Base-by-base conservation (phyloP, 2,329 filamentous ascomycete genomes). In the Sporothrix globosa region DNA sequence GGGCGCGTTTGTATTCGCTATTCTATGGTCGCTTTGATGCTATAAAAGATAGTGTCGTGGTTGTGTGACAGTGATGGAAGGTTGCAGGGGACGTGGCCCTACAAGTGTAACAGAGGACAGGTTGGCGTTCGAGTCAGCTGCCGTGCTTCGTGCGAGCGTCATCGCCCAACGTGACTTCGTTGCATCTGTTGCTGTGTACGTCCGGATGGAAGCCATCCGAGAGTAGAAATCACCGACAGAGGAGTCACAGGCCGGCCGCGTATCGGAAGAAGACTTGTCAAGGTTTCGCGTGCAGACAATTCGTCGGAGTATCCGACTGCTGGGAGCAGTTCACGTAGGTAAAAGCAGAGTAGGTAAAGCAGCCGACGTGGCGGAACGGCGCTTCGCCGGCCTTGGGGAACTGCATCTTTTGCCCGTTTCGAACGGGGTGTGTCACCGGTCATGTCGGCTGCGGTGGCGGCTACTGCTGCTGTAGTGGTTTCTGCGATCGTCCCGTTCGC, bases 401-500 rank as follows among this genome's bases (percentile, higher is more conserved):
- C 10, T 44, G 41, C 41, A 14, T 44, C 41, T 13, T 44, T 4
- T 44, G 11, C 11, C 41, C 41, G 14, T 44, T 44, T 44, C 21
- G 6, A 6, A 9, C n/a, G n/a, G 9, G 6, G 41, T n/a, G 4
- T 7, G 0, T 70, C 66, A 70, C 19, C 69, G 65, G n/a, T 70
- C 41, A 19, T 68, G 70, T 14, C 70, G 63, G 60, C 71, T 66
- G 24, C 63, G 69, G 48, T 71, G 72, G 14, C 44, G 58, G 65
- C 68, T 69, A 30, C 46, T 69, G 66, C 67, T 58, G 56, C 69
- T 21, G 53, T 46, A 19, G 21, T 60, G 46, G 50, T 67, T 6
- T 27, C 70, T 69, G 11, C 61, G 41, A 3, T 71, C 66, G 2
- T 73, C 71, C 21, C 71, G 70, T 11, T 72, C 69, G 3, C 66